A percentile compares a stretch with the other conserved stretches of the same genome.
phyloP scores from a whole-genome alignment of 805 yeast genomes.

The Cyberlindnera amylophila region DNA sequence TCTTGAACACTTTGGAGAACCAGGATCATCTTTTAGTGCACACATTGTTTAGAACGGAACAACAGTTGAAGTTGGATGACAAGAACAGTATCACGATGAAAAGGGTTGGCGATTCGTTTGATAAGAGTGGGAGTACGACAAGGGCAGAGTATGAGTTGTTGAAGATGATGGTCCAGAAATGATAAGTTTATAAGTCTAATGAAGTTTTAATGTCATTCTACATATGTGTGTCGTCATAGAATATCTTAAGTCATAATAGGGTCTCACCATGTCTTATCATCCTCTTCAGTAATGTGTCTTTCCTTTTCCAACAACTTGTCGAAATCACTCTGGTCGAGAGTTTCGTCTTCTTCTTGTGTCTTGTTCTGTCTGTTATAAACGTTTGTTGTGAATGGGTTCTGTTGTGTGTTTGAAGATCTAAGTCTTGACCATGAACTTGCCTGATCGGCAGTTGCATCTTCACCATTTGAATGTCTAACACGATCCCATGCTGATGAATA shows the following conservation, averaged over 20 bases:
- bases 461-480: slow-evolving; percentile 30
- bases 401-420: slow-evolving; percentile 17
- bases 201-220: too few species aligned
- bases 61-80: slow-evolving; percentile 2
- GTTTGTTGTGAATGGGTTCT: slow-evolving; percentile 17
- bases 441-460: neutral
- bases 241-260: too few species aligned
- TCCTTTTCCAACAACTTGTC: slow-evolving; percentile 27
- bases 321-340: slow-evolving; percentile 18
- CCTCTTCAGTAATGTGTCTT: slow-evolving; percentile 19
- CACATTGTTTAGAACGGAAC: slow-evolving; percentile 10
- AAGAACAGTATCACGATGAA: slow-evolving; percentile 3
- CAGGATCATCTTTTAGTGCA: slow-evolving; percentile 16
- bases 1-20: slow-evolving; percentile 17
- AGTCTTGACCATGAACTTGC: slow-evolving; percentile 28
- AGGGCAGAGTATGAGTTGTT: slow-evolving; percentile 10
- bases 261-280: slow-evolving; percentile 20
- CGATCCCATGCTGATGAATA: slow-evolving; percentile 36
- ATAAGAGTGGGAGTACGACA: slow-evolving; percentile 3
- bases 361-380: slow-evolving; percentile 7
- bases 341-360: neutral
- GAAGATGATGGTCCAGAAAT: slow-evolving; percentile 15
- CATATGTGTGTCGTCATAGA: too few species aligned
- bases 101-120: slow-evolving; percentile 4
- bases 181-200: too few species aligned